Evolutionary conservation across 176 grass and related monocot species (phyloP).

Genomic region (Avena insularis): DNA sequence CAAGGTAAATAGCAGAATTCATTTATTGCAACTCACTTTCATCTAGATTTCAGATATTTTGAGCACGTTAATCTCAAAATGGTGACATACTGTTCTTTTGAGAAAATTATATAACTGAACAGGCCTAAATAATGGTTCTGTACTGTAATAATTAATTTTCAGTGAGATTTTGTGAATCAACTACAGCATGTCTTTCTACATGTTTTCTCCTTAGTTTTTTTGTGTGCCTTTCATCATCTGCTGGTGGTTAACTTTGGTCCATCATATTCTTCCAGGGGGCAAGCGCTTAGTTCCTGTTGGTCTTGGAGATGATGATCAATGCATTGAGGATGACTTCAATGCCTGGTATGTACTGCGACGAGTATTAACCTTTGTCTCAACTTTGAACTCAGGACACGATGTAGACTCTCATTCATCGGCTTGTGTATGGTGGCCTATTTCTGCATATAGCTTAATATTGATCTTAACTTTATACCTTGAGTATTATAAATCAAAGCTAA

Average conservation of each 20-base stretch:
- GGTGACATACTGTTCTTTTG: background rate
- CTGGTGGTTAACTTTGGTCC: conserved; percentile 13
- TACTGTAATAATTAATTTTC: background rate
- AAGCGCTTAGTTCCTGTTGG: conserved; percentile 77
- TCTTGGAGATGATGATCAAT: conserved; percentile 96
- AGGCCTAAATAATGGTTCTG: background rate
- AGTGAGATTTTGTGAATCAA: background rate
- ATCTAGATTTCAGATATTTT: background rate
- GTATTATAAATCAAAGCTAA: conserved; percentile 15
- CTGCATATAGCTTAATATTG: background rate
- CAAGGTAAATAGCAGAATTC: conserved; percentile 64
- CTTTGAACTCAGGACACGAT: background rate
- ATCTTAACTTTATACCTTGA: conserved; percentile 22
- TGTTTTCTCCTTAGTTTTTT: background rate
- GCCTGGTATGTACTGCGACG: conserved; percentile 57
- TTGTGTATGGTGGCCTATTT: background rate
- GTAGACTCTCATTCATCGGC: background rate
- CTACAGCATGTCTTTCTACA: background rate
- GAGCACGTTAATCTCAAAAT: background rate
- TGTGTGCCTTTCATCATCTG: background rate
- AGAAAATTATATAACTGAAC: background rate
- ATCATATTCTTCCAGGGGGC: conserved; percentile 64
- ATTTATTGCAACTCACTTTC: conserved; percentile 1
- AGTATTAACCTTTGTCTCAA: conserved; percentile 10
- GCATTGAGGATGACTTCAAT: conserved; percentile 94